A percentile compares a stretch with the other conserved stretches of the same genome.
phyloP scores from a whole-genome alignment of 371 early-diverging fungal genomes.

The Apophysomyces ossiformis region DNA sequence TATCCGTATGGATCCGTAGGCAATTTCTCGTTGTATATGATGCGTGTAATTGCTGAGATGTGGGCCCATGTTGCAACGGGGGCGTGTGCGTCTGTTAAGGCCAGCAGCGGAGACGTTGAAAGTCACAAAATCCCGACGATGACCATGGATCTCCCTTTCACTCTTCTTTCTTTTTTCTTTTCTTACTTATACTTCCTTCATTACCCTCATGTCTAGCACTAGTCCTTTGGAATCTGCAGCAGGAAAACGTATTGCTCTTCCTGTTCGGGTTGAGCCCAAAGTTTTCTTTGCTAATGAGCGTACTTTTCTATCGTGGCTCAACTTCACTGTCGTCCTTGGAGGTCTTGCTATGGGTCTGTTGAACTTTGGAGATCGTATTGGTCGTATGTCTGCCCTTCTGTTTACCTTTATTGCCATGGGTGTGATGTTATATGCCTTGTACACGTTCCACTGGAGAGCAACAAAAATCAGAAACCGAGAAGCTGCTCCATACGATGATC shows the following conservation, averaged over 20 bases:
- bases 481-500: constrained; percentile 63
- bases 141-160: constrained; percentile 7
- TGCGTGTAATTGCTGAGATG: no score
- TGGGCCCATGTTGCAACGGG: not conserved
- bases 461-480: constrained; percentile 58
- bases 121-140: constrained; percentile 36
- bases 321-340: constrained; percentile 74
- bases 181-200: constrained; percentile 7
- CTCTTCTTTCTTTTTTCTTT: not conserved
- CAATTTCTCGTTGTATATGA: no score
- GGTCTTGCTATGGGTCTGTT: constrained; percentile 74
- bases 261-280: constrained; percentile 94
- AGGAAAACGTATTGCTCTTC: constrained; percentile 70
- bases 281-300: constrained; percentile 98
- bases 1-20: no score
- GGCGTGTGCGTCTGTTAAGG: no score
- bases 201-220: constrained; percentile 15
- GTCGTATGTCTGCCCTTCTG: constrained; percentile 69
- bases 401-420: constrained; percentile 78
- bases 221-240: constrained; percentile 25
- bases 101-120: not conserved
- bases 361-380: constrained; percentile 78
- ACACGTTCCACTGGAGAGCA: constrained; percentile 86
- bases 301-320: constrained; percentile 89
- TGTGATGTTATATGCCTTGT: constrained; percentile 77